Evolutionary conservation across 2,329 filamentous ascomycete species (phyloP), one percentile per base, ranked within the genome.

Genomic region (Fusarium coffeatum): DNA sequence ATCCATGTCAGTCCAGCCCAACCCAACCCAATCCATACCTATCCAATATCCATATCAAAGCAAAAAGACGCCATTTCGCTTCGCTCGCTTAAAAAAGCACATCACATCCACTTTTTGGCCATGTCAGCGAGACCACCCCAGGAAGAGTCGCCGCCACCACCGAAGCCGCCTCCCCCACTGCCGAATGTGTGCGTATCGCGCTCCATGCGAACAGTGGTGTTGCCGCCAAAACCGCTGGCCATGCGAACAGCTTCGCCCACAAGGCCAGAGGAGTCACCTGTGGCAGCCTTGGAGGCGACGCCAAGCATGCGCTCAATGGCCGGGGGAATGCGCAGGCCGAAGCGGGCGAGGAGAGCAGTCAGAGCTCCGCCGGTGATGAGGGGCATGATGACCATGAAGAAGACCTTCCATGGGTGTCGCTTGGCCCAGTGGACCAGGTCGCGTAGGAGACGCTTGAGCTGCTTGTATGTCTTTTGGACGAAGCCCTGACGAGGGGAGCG

Each of bases 351-450:
- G 46, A 98, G 83, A 48, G 91, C 92, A 11, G 90, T 90, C 71
- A 98, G 82, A 28, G 93, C 91, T 32, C 95, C 95, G 54, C 93
- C 93, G 2, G 91, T 94, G 75, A 98, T 83, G 61, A 98, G 86
- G 12, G 95, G 95, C 87, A 98, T 89, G 75, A 98, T 87, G 68
- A 97, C 91, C 67, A 94, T 87, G 84, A 93, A 85, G 83, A 98
- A 92, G 49, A 97, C 92, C 82, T 97, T 97, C 77, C 93, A 82
- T 0, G 94, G 95, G 82, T 98, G 91, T 40, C 89, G 87, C 78
- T 93, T 91, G 75, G 93, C 92, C 82, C 95, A 97, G 78, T 90
- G 88, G 78, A 91, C 85, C 11, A 98, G 89, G 78, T 97, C 90
- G 76, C 92, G 91, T 60, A 97, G 83, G 67, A 97, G 88, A 45